Evolutionary conservation across 2,329 filamentous ascomycete species (phyloP), one percentile per base, ranked within the genome.

Genomic region (Aspergillus texensis): DNA sequence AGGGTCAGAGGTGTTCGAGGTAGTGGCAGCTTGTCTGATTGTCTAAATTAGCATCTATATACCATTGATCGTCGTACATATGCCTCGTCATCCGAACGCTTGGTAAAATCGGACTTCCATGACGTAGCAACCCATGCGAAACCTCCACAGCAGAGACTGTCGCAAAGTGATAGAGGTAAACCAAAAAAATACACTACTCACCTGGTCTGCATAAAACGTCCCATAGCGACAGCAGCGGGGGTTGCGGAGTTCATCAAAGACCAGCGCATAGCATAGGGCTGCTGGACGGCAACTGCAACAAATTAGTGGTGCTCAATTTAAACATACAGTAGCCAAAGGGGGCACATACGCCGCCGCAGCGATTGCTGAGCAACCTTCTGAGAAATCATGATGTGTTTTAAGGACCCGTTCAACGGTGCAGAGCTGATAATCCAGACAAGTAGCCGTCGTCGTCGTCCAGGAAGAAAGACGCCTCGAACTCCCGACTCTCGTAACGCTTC

Each of bases 351-450:
- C 74, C 82, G 80, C 75, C 81, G 78, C 72, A 81, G 73, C 65
- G 80, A 81, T 69, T 80, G 78, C 70, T 83, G 81, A 61, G 78
- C 76, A 73, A 81, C 72, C 74, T 81, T 80, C 69, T 82, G 81
- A 60, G 80, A 79, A 69, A 82, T 74, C 81, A 84, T 82, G 53
- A 62, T 80, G 74, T 61, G 28, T 46, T 41, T 62, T 32, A 50
- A 55, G 62, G 57, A 46, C 58, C 50, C 30, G 41, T 54, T 48
- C 53, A 60, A 59, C 30, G 56, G 30, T 62, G 45, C 26, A 61
- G 60, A 63, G 45, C 57, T 61, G 62, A 61, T 48, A 57, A 41
- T 53, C 55, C 48, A 57, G 41, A 52, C 62, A 62, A 62, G 60
- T 62, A 53, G 60, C 48, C 57, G 63, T 66, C 62, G 66, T 65